These are phyloP conservation scores for Naganishia vishniacii DNA, from an alignment of 768 basidiomycete species.

Conservation along the genomic window DNA sequence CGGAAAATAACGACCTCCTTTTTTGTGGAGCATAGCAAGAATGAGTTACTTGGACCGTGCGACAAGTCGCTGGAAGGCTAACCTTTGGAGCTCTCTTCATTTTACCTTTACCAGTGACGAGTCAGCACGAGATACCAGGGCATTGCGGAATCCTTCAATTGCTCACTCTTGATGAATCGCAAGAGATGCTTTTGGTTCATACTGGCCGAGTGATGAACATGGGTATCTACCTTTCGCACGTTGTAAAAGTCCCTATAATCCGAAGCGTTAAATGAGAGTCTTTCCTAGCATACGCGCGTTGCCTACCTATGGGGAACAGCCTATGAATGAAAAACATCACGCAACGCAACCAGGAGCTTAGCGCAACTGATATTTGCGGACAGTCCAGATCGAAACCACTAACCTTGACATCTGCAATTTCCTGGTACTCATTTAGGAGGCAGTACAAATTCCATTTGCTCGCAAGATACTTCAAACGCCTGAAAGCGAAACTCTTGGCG, in stretches of 20 bases:
- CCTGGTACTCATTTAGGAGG: slow-evolving; percentile 86
- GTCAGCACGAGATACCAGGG: too few relatives aligned
- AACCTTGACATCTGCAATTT: slow-evolving; percentile 94
- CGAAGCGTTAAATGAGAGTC: neutral
- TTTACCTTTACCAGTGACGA: slow-evolving; percentile 26
- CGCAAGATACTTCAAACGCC: slow-evolving; percentile 79
- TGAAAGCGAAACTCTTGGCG: slow-evolving; percentile 89
- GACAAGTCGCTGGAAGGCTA: neutral
- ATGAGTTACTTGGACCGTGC: neutral
- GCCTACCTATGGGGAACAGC: slow-evolving; percentile 72
- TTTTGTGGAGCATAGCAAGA: neutral
- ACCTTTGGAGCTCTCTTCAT: slow-evolving; percentile 46
- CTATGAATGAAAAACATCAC: slow-evolving; percentile 49
- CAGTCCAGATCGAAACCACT: slow-evolving; percentile 34
- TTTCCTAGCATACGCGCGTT: neutral
- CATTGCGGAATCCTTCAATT: too few relatives aligned
- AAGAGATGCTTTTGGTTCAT: slow-evolving; percentile 99
- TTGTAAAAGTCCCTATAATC: slow-evolving; percentile 90
- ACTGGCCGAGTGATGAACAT: slow-evolving; percentile 95
- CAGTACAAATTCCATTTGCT: slow-evolving; percentile 93
- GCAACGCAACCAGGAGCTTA: neutral
- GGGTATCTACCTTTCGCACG: slow-evolving; percentile 94
- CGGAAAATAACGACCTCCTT: slow-evolving; percentile 95
- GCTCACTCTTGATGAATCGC: slow-evolving; percentile 93
- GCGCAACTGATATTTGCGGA: too few relatives aligned